A percentile compares a stretch with the other conserved stretches of the same genome.
Conservation (phyloP, 2,329 filamentous ascomycete species). For the Ophiostoma pallidulum region DNA sequence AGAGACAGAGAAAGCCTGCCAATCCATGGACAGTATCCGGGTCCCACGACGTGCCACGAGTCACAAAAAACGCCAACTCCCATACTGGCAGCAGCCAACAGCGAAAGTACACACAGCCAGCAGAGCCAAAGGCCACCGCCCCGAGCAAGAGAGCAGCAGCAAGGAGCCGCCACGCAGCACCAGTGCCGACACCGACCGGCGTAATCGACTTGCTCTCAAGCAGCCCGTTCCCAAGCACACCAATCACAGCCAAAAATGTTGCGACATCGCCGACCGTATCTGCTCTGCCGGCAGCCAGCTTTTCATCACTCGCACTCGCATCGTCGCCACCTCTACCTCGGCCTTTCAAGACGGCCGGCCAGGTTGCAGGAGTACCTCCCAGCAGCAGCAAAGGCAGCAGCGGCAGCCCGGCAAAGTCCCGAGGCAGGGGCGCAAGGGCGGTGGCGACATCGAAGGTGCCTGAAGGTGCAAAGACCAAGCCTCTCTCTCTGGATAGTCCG, state of each 20-base stretch:
- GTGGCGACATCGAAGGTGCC: not conserved
- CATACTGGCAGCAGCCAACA: not conserved
- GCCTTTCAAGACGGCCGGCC: no score
- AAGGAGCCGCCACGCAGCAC: not conserved
- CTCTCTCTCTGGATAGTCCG: not conserved
- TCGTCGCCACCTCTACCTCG: not conserved
- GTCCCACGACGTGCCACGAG: constrained; percentile 4
- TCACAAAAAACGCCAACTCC: not conserved
- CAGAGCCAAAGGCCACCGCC: not conserved
- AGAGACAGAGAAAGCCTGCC: not conserved
- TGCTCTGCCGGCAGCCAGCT: constrained; percentile 1
- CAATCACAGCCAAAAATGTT: not conserved
- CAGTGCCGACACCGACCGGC: not conserved
- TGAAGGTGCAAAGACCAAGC: not conserved
- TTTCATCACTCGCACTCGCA: not conserved
- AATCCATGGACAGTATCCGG: constrained; percentile 12
- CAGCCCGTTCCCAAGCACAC: not conserved
- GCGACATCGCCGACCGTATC: not conserved
- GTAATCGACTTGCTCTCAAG: constrained; percentile 8
- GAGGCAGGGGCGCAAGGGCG: not conserved
- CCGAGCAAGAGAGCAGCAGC: not conserved
- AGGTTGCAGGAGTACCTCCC: no score
- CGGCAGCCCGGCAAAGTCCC: no score
- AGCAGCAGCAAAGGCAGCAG: no score
- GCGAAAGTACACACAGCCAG: not conserved